Conservation (phyloP, 2,329 filamentous ascomycete species). For the Penicillium sp. region DNA sequence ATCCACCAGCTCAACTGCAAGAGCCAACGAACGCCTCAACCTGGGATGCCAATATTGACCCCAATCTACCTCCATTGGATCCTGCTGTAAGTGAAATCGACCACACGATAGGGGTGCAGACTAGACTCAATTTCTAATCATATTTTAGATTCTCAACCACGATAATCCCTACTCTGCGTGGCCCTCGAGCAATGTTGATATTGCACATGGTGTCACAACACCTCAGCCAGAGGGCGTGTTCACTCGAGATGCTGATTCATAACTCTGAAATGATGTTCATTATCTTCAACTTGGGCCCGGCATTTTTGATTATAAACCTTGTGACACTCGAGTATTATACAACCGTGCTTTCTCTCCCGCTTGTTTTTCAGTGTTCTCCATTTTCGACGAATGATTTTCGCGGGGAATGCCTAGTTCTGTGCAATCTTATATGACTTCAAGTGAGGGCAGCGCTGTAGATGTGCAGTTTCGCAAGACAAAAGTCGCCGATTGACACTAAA, state of each 20-base stretch:
- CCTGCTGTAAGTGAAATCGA: conserved; percentile 3
- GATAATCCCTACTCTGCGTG: background rate
- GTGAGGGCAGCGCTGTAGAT: too few species aligned
- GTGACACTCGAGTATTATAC: too few species aligned
- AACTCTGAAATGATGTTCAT: background rate
- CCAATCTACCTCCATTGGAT: conserved; percentile 7
- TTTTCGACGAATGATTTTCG: background rate
- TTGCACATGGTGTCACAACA: background rate
- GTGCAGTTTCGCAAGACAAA: too few species aligned
- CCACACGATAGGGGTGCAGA: too few species aligned
- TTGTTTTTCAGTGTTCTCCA: too few species aligned
- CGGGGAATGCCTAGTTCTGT: background rate
- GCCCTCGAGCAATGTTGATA: background rate
- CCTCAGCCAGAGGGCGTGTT: background rate
- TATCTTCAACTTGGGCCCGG: too few species aligned
- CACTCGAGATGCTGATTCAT: background rate
- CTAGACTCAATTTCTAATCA: background rate
- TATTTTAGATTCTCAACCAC: background rate
- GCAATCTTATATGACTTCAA: too few species aligned
- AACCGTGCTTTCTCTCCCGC: background rate
- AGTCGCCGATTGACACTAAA: too few species aligned
- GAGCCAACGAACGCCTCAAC: conserved; percentile 3
- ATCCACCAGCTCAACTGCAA: background rate
- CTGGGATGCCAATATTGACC: conserved; percentile 19
- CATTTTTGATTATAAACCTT: too few species aligned